Evolutionary conservation across 2,329 filamentous ascomycete species (phyloP).

Genomic region (Aspergillus niger): DNA sequence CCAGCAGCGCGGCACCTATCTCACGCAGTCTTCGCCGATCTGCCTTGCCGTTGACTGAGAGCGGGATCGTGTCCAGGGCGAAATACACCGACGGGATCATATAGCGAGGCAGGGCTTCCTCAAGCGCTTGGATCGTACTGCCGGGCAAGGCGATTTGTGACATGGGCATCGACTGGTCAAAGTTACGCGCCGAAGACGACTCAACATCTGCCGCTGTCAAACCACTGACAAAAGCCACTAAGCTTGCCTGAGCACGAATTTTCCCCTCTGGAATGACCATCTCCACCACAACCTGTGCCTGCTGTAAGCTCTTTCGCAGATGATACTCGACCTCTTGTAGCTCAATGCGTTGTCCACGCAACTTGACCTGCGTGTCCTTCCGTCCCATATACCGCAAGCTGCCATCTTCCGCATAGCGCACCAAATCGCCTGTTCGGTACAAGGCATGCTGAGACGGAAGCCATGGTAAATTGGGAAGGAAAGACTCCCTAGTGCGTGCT

Average conservation of each 20-base stretch:
- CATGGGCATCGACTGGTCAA: neutral
- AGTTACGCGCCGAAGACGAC: neutral
- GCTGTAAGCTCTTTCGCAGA: neutral
- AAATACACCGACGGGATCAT: slow-evolving; percentile 7
- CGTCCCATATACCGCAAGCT: slow-evolving; percentile 9
- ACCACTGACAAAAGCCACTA: neutral
- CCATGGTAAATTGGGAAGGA: neutral
- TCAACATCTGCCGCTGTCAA: neutral
- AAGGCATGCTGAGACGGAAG: neutral
- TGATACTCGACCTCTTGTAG: slow-evolving; percentile 8
- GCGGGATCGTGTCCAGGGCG: neutral
- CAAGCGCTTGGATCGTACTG: neutral
- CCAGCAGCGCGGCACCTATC: neutral
- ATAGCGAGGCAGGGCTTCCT: neutral
- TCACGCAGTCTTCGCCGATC: slow-evolving; percentile 2
- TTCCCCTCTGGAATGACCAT: neutral
- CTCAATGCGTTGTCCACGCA: slow-evolving; percentile 9
- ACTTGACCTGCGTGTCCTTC: slow-evolving; percentile 9
- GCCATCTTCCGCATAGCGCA: neutral
- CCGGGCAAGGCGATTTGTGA: neutral
- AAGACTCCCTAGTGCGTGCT: neutral
- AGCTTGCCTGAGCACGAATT: neutral
- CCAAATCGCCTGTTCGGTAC: slow-evolving; percentile 11
- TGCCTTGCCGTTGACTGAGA: neutral
- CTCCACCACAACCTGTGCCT: neutral